These are phyloP conservation scores for Hamiltosporidium tvaerminnensis DNA, from an alignment of 371 early-diverging fungal genomes.

Conservation along the genomic window DNA sequence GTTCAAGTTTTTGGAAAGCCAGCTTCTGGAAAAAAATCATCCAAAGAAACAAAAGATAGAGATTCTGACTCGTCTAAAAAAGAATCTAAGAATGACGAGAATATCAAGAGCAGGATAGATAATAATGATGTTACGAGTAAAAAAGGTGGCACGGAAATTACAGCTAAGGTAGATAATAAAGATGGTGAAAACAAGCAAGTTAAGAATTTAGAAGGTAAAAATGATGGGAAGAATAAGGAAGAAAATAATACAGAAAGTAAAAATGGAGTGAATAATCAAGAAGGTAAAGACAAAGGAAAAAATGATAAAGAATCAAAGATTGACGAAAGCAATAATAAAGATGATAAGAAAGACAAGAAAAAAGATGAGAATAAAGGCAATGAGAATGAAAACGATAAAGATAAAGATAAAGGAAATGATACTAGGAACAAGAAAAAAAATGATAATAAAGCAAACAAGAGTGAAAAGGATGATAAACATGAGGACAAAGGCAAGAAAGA, in stretches of 20 bases:
- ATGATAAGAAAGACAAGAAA: not conserved
- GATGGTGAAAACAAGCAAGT: not conserved
- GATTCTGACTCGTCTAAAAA: too few relatives aligned
- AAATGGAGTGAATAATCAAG: not conserved
- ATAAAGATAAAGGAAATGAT: not conserved
- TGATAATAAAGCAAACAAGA: too few relatives aligned
- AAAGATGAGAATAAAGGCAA: not conserved
- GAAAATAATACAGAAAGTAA: not conserved
- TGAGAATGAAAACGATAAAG: not conserved
- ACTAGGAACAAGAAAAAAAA: too few relatives aligned
- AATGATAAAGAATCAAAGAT: not conserved
- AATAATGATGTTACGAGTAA: too few relatives aligned
- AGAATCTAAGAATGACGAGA: too few relatives aligned
- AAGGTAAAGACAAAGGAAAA: not conserved
- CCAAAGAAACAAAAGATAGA: not conserved
- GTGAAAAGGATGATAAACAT: too few relatives aligned
- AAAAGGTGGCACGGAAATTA: not conserved
- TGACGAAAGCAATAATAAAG: not conserved
- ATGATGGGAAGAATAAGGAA: not conserved
- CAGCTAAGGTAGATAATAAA: not conserved
- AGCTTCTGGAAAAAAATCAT: constrained; percentile 10
- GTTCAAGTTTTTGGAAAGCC: constrained; percentile 48
- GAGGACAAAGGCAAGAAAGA: too few relatives aligned
- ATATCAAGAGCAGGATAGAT: too few relatives aligned
- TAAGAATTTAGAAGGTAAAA: not conserved